Evolutionary conservation across 164 flowering plant species (phyloP).

Genomic region (Vitis cinerea): DNA sequence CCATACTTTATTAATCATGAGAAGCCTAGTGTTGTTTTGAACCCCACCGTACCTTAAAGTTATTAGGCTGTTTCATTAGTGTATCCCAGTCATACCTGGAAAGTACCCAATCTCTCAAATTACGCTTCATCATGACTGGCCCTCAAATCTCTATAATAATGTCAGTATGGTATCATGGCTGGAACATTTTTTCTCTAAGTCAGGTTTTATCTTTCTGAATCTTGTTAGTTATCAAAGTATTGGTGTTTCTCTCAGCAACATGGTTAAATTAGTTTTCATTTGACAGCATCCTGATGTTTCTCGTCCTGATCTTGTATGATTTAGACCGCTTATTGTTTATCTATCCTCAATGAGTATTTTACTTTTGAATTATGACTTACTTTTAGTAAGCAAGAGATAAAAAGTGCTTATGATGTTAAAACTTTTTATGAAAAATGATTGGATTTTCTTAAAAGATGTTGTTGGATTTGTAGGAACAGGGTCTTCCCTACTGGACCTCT

Average conservation of each 20-base stretch:
- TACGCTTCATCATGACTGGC: too few species aligned
- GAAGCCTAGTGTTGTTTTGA: too few species aligned
- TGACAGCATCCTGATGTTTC: neutral
- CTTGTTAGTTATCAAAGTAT: neutral
- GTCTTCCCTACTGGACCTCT: conserved; percentile 38
- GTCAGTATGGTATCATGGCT: too few species aligned
- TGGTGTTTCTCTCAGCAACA: neutral
- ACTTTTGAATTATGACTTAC: neutral
- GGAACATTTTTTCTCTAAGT: too few species aligned
- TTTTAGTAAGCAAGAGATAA: neutral
- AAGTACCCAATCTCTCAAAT: too few species aligned
- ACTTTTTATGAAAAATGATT: neutral
- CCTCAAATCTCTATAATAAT: too few species aligned
- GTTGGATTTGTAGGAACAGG: conserved; percentile 22
- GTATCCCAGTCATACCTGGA: too few species aligned
- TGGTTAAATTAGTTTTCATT: neutral
- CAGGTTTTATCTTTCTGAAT: neutral
- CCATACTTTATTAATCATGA: too few species aligned
- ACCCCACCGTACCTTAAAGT: too few species aligned
- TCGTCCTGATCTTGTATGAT: neutral
- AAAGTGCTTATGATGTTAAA: neutral
- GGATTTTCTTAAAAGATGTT: neutral
- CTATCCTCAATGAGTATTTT: neutral
- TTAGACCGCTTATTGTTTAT: neutral
- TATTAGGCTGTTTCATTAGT: too few species aligned